Evolutionary conservation across 2,329 filamentous ascomycete genomes (phyloP).

Genomic region (Penicillium freii): DNA sequence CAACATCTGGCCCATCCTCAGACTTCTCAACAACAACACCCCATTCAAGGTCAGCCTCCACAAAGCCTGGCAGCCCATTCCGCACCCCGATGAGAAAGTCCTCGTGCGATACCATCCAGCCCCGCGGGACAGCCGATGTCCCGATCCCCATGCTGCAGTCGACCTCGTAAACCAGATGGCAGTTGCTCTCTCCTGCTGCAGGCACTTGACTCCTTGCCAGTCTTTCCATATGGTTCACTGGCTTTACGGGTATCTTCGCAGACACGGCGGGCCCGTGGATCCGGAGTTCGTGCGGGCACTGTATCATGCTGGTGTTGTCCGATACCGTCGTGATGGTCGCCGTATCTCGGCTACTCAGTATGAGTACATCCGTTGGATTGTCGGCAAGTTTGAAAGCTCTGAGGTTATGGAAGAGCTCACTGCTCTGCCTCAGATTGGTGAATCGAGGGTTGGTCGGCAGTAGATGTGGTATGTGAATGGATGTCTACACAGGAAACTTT

Average conservation of each 20-base stretch:
- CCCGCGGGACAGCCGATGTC: constrained; percentile 21
- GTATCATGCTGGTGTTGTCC: constrained; percentile 50
- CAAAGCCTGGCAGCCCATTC: constrained; percentile 28
- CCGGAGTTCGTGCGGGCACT: constrained; percentile 49
- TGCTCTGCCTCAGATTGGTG: constrained; percentile 19
- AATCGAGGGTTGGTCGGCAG: neutral
- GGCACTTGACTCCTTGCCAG: constrained; percentile 37
- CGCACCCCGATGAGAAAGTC: constrained; percentile 25
- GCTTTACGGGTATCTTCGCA: constrained; percentile 47
- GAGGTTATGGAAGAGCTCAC: constrained; percentile 38
- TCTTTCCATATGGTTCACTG: constrained; percentile 49
- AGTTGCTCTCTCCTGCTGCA: constrained; percentile 41
- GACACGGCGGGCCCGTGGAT: constrained; percentile 43
- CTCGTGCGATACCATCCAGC: constrained; percentile 28
- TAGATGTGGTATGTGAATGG: neutral
- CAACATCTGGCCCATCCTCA: constrained; percentile 31
- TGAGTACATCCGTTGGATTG: constrained; percentile 46
- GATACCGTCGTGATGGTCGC: constrained; percentile 40
- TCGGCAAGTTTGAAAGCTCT: constrained; percentile 44
- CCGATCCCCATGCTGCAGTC: constrained; percentile 39
- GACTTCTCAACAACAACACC: constrained; percentile 37
- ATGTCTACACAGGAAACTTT: neutral
- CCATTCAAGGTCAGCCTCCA: constrained; percentile 40
- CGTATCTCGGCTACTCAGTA: constrained; percentile 38
- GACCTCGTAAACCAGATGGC: constrained; percentile 49